Evolutionary conservation across 345 rosid genomes (phyloP), one percentile per base, ranked within the genome.

Genomic region (Pistacia vera): DNA sequence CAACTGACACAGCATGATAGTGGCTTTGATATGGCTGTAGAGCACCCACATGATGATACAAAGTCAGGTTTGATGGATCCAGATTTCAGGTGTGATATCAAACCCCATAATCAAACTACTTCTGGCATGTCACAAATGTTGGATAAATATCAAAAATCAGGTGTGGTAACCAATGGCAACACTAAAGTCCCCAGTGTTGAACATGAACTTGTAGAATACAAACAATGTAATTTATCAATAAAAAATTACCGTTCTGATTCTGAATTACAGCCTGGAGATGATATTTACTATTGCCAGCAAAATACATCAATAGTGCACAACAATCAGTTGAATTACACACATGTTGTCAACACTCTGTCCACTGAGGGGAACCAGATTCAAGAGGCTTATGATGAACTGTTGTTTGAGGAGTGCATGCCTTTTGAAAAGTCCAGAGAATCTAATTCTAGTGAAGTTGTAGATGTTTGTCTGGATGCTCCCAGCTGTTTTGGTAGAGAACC

Each of bases 31-130:
- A 77, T 72, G 75, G 76, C 63, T 30, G 70, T 75, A 16, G 75
- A 79, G 71, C 17, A 66, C 78, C 52, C 22, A 52, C 62, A 65
- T 73, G 77, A 83, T 65, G 66, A 77, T 52, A 66, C 55, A 44
- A 74, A 16, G 36, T 62, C 56, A 30, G 75, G 68, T 72, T 65
- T 68, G 65, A 38, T 70, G 51, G 80, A 44, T 11, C 10, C 54
- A 58, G 69, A 44, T 61, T 33, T 68, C 81, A 79, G 67, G 36
- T 72, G 77, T 73, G 80, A 65, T 73, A 62, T 75, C 61, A 76
- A 77, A 72, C 69, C 71, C 73, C 85, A 72, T 68, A 77, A 67
- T 75, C 81, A 82, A 73, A 73, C 79, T 75, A 68, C 77, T 30
- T 75, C 68, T 48, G 58, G 68, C 60, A 77, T 69, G 75, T 36